Evolutionary conservation across 192 early-diverging fungal species (phyloP), one percentile per base, ranked within the genome.

Genomic region (Coemansia sp.): DNA sequence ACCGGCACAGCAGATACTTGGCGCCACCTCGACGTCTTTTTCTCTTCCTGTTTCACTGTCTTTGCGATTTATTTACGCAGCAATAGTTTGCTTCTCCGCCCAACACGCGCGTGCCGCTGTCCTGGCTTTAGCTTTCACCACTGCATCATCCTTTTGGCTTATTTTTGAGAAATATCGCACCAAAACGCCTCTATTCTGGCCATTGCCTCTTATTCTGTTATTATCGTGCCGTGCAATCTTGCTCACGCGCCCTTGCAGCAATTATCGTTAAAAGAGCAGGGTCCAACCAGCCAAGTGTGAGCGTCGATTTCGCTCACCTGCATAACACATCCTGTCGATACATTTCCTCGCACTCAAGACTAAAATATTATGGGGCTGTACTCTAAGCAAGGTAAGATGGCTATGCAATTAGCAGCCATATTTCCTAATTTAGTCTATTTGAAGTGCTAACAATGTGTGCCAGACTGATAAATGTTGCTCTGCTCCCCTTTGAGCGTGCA

Each of bases 301-400:
- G 40, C 31, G 42, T 46, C 42, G 47, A 48, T 48, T 48, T 17
- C 18, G 4, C 47, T 17, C 47, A 6, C 18, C 47, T 48, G 47
- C 47, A 48, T 48, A n/a, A 0, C 17, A 17, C 47, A 48, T 17
- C 18, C 18, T 18, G 47, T 18, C 17, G 47, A 48, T 15, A 48
- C 18, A 48, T 48, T 48, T 48, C 31, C n/a, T n/a, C 47, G 17
- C 47, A 8, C 18, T 48, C 18, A 18, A 20, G n/a, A 18, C 18
- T 17, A 48, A 20, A 17, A 42, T 18, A 58, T 3, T 15, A 58
- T 58, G 56, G 56, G 37, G 38, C 38, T 58, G 21, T 58, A 58
- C 21, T 58, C 56, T 17, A 58, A 58, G 38, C 56, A 58, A 58
- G 56, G 56, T 58, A 24, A 38, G 56, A 48, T 20, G 47, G 12